phyloP scores from a whole-genome alignment of 129 eudicot species.

The Apium graveolens region DNA sequence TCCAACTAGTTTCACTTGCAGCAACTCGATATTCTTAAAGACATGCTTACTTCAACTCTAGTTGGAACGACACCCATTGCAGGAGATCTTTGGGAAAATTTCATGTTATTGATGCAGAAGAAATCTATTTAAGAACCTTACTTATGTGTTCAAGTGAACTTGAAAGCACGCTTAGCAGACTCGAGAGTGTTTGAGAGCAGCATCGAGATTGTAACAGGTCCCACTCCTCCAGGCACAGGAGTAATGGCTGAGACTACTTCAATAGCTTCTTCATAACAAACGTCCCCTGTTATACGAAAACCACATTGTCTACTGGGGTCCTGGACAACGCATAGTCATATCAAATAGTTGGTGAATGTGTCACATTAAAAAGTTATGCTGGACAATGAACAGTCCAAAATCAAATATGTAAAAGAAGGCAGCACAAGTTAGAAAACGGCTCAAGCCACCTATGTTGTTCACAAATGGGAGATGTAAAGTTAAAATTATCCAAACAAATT shows the following conservation, averaged over 20 bases:
- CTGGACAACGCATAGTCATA: conserved; percentile 25
- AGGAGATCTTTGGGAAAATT: neutral
- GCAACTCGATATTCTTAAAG: neutral
- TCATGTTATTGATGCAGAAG: neutral
- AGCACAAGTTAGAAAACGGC: neutral
- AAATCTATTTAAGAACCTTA: neutral
- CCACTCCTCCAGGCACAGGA: conserved; percentile 70
- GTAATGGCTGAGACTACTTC: conserved; percentile 44
- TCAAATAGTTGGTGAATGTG: neutral
- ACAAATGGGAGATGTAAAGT: neutral
- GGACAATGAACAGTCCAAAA: neutral
- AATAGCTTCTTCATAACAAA: conserved; percentile 52
- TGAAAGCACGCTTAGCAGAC: conserved; percentile 46
- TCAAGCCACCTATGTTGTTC: neutral
- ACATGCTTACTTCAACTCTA: neutral
- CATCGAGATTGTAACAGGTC: conserved; percentile 66
- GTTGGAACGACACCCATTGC: neutral
- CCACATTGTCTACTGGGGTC: conserved; percentile 21
- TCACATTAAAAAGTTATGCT: neutral
- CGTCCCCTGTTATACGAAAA: conserved; percentile 38
- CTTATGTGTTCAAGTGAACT: neutral
- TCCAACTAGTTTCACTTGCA: neutral
- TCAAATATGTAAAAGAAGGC: neutral
- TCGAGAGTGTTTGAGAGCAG: conserved; percentile 48
- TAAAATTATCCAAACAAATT: neutral